phyloP scores from a whole-genome alignment of 805 yeast species.

The Candida chauliodis region DNA sequence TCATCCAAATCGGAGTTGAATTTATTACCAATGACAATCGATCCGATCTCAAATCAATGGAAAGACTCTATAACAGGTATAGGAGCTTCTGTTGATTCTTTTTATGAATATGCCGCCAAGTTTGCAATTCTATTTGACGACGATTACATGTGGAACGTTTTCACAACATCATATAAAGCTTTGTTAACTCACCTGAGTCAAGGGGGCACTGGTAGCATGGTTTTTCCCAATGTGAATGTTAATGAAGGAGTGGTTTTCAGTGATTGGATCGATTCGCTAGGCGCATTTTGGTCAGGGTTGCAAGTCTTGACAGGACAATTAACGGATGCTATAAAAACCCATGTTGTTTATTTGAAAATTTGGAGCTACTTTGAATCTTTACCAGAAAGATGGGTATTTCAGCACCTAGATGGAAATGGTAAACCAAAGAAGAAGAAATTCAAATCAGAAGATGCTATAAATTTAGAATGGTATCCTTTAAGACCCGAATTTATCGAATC shows the following conservation, averaged over 20 bases:
- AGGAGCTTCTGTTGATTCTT: conserved; percentile 91
- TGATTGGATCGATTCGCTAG: conserved; percentile 79
- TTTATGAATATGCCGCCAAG: conserved; percentile 84
- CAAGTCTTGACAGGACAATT: conserved; percentile 77
- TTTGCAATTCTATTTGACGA: conserved; percentile 65
- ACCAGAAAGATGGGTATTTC: conserved; percentile 80
- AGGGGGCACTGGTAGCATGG: conserved; percentile 28
- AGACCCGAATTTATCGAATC: conserved; percentile 92
- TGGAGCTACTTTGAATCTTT: conserved; percentile 80
- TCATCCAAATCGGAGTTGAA: conserved; percentile 54
- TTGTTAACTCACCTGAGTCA: conserved; percentile 42
- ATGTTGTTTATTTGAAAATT: conserved; percentile 62
- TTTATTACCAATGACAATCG: conserved; percentile 74
- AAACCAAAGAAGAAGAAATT: conserved; percentile 1
- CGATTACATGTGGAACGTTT: conserved; percentile 58
- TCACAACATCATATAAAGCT: conserved; percentile 52
- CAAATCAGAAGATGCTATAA: conserved; percentile 24
- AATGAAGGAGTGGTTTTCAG: conserved; percentile 47
- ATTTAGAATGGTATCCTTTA: conserved; percentile 86
- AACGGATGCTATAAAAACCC: conserved; percentile 57
- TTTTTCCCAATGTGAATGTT: conserved; percentile 58
- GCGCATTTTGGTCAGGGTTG: conserved; percentile 88
- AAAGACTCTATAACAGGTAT: conserved; percentile 65
- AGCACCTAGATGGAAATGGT: conserved; percentile 10
- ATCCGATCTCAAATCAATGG: conserved; percentile 55